Evolutionary conservation across 2,329 filamentous ascomycete genomes (phyloP).

Genomic region (Botrytis galanthina): DNA sequence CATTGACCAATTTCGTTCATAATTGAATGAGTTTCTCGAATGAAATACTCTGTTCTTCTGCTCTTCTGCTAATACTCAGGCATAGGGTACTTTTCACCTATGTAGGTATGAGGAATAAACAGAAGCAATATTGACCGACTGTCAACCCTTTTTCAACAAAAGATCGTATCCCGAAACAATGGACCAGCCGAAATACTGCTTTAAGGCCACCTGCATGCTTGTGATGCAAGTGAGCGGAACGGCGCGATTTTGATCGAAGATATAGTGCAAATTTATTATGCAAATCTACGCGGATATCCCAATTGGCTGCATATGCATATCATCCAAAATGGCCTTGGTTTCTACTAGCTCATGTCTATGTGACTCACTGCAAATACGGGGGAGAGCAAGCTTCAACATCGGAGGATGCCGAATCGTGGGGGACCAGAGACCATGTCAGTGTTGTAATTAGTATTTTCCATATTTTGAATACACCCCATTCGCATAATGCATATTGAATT

Average conservation of each 20-base stretch:
- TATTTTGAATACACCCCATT: no score
- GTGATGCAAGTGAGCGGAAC: background rate
- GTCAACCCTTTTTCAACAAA: background rate
- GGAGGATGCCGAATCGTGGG: background rate
- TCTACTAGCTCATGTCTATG: background rate
- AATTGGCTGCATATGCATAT: background rate
- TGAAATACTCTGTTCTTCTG: background rate
- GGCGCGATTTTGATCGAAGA: background rate
- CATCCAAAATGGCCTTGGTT: background rate
- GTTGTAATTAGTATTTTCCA: no score
- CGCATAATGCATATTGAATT: no score
- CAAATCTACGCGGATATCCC: background rate
- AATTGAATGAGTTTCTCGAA: background rate
- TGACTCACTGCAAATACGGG: background rate
- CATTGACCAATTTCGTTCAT: background rate
- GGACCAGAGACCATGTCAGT: background rate
- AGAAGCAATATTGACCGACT: background rate
- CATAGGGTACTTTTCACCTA: background rate
- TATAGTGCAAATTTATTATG: background rate
- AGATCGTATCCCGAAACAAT: background rate
- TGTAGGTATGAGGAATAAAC: background rate
- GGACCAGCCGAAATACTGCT: constrained; percentile 3
- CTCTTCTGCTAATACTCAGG: background rate
- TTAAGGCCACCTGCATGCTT: background rate
- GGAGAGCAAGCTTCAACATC: background rate